phyloP scores from a whole-genome alignment of 805 yeast genomes.

The Lipomyces kockii region DNA sequence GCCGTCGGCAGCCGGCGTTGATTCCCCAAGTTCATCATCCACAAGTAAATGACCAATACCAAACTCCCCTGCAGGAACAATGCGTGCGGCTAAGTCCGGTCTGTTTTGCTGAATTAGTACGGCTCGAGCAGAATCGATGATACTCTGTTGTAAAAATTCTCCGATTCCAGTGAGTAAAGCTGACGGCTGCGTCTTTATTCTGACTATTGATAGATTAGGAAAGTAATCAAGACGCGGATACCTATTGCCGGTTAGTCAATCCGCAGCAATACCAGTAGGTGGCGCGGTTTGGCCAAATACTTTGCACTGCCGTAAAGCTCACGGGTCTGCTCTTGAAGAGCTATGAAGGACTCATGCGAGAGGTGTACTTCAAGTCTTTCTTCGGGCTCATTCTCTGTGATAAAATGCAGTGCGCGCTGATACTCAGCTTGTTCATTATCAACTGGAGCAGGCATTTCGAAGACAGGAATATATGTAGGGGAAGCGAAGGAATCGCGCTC shows the following conservation, averaged over 20 bases:
- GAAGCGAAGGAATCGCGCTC: not conserved
- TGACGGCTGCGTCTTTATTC: not conserved
- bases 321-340: not conserved
- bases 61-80: not conserved
- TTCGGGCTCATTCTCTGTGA: not conserved
- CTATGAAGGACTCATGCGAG: not conserved
- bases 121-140: not conserved
- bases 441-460: not conserved
- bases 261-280: not conserved
- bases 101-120: not conserved
- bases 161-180: not conserved
- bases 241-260: not conserved
- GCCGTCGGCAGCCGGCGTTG: not conserved
- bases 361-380: not conserved
- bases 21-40: not conserved
- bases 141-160: not conserved
- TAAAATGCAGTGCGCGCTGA: not conserved
- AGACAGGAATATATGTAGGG: not conserved
- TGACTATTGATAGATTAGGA: not conserved
- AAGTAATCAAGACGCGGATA: not conserved
- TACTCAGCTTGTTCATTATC: not conserved
- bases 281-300: not conserved
- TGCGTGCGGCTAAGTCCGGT: not conserved
- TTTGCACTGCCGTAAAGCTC: not conserved
- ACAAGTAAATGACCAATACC: not conserved